A percentile compares a stretch with the other conserved stretches of the same genome.
Conservation (phyloP, 306 rosid genomes). For the Quercus gilva region DNA sequence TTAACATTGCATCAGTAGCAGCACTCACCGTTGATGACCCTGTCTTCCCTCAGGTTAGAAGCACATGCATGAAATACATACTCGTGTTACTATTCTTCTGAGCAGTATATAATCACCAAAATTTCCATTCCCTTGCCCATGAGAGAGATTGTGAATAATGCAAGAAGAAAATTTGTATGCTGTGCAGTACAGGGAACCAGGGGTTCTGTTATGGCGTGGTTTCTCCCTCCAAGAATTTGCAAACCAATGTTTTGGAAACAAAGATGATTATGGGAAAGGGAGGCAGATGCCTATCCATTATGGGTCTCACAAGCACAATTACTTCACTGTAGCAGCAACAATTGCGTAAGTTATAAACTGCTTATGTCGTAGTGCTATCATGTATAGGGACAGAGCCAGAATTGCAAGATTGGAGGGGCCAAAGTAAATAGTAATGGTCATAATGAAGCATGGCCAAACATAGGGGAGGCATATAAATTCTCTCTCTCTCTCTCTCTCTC, state of each 20-base stretch:
- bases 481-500: too few species aligned
- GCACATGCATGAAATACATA: not conserved
- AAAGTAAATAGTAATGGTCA: not conserved
- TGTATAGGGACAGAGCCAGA: not conserved
- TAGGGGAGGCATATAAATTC: not conserved
- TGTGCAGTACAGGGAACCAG: slow-evolving; percentile 83
- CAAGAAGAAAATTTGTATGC: slow-evolving; percentile 13
- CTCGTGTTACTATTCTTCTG: not conserved
- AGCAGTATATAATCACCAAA: not conserved
- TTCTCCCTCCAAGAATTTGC: slow-evolving; percentile 84
- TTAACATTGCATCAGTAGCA: slow-evolving; percentile 86
- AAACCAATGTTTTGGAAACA: slow-evolving; percentile 76
- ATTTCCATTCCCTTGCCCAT: not conserved
- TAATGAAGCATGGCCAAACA: not conserved
- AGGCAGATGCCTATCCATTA: slow-evolving; percentile 93
- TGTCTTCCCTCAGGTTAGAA: slow-evolving; percentile 82
- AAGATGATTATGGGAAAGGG: slow-evolving; percentile 81
- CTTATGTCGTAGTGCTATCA: not conserved
- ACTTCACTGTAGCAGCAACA: slow-evolving; percentile 75
- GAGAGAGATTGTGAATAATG: slow-evolving; percentile 10
- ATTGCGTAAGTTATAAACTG: slow-evolving; percentile 60
- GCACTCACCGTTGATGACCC: slow-evolving; percentile 66
- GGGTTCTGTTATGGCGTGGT: slow-evolving; percentile 89
- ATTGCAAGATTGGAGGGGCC: not conserved
- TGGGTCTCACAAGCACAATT: slow-evolving; percentile 77